Percentiles rank a stretch among this genome's conserved stretches.
These are phyloP conservation scores for Daldinia caldariorum DNA, from an alignment of 495 filamentous ascomycete species.

Conservation along the genomic window DNA sequence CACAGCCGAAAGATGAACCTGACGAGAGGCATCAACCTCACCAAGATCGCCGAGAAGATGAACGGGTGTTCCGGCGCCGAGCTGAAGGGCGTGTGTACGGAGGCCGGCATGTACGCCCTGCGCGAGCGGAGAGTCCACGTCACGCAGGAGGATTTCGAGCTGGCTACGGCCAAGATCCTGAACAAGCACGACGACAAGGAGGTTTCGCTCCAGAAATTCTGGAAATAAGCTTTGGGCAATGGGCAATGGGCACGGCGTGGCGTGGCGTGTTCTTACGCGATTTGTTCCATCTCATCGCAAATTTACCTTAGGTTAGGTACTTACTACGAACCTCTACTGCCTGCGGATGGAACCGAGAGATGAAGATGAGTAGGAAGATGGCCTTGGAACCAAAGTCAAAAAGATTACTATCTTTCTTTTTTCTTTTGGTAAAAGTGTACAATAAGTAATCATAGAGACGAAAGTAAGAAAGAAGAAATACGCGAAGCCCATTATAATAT, in stretches of 20 bases:
- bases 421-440: conserved; percentile 39
- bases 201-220: conserved; percentile 82
- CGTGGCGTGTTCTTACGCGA: not conserved
- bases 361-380: not conserved
- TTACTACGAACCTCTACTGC: not conserved
- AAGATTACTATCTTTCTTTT: conserved; percentile 16
- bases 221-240: conserved; percentile 74
- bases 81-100: conserved; percentile 95
- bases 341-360: not conserved
- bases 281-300: too few species aligned
- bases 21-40: conserved; percentile 95
- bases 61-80: conserved; percentile 98
- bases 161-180: conserved; percentile 98
- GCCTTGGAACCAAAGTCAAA: conserved; percentile 3
- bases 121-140: conserved; percentile 96
- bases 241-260: too few species aligned
- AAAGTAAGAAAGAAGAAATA: conserved; percentile 3
- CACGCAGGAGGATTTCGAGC: conserved; percentile 98
- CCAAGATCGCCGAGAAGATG: conserved; percentile 99
- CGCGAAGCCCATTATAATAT: not conserved
- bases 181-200: conserved; percentile 99
- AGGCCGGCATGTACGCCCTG: conserved; percentile 97
- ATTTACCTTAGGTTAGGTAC: not conserved
- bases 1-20: conserved; percentile 98
- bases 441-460: conserved; percentile 33